These are phyloP conservation scores for Jamesozyma lodderae DNA, from an alignment of 805 yeast genomes.

Conservation along the genomic window DNA sequence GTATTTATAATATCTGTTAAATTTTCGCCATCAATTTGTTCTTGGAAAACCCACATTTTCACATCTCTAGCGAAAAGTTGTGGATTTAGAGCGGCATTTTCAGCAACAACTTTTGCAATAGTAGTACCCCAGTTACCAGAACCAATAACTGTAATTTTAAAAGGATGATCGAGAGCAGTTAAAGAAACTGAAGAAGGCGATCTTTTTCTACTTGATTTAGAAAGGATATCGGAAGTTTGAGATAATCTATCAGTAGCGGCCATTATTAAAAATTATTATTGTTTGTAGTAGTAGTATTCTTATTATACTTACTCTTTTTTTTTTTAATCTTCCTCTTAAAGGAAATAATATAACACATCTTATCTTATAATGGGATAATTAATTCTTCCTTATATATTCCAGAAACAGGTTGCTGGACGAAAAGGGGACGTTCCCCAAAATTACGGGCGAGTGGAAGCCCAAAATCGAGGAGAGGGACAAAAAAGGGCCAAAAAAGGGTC, in stretches of 20 bases:
- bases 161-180: slow-evolving; percentile 29
- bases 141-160: slow-evolving; percentile 70
- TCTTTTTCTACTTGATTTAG: slow-evolving; percentile 19
- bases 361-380: too few species aligned
- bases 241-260: slow-evolving; percentile 28
- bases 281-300: too few species aligned
- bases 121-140: slow-evolving; percentile 99
- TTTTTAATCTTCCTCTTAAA: too few species aligned
- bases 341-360: too few species aligned
- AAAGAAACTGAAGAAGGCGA: slow-evolving; percentile 7
- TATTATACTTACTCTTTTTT: too few species aligned
- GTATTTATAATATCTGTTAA: slow-evolving; percentile 86
- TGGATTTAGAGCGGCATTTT: slow-evolving; percentile 67
- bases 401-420: too few species aligned
- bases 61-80: slow-evolving; percentile 64
- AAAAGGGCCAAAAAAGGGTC: not conserved
- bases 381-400: too few species aligned
- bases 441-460: too few species aligned
- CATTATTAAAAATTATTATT: too few species aligned
- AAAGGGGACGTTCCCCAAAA: too few species aligned
- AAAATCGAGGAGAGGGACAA: not conserved
- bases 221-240: slow-evolving; percentile 24
- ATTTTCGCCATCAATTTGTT: slow-evolving; percentile 64
- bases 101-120: slow-evolving; percentile 90
- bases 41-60: slow-evolving; percentile 96